These are phyloP conservation scores for Fusarium tjaetaba DNA, from an alignment of 2,329 filamentous ascomycete genomes.

Conservation along the genomic window DNA sequence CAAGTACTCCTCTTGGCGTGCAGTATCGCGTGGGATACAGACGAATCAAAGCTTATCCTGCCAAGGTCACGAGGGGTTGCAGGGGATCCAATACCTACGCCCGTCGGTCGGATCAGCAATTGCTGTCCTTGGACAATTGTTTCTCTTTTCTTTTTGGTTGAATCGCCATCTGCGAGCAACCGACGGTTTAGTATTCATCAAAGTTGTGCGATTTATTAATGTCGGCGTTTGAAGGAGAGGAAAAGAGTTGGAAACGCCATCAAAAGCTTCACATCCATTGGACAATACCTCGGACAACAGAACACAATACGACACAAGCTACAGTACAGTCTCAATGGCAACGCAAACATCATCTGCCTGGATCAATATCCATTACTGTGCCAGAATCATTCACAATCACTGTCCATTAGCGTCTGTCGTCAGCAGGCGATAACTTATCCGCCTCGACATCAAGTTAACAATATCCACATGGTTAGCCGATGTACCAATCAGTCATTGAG, in stretches of 20 bases:
- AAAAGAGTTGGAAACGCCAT: not conserved
- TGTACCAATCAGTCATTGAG: constrained; percentile 9
- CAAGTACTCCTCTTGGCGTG: constrained; percentile 29
- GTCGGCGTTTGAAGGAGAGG: not conserved
- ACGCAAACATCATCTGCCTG: constrained; percentile 14
- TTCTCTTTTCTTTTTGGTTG: not conserved
- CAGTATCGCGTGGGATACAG: constrained; percentile 23
- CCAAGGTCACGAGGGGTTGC: constrained; percentile 30
- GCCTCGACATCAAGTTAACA: not conserved
- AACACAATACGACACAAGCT: not conserved
- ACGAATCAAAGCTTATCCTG: constrained; percentile 31
- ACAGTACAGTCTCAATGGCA: not conserved
- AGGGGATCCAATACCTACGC: constrained; percentile 15
- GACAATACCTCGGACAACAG: not conserved
- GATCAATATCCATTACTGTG: constrained; percentile 16
- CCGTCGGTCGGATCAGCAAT: constrained; percentile 31
- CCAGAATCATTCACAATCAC: constrained; percentile 1
- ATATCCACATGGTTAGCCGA: constrained; percentile 27
- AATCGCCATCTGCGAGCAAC: constrained; percentile 10
- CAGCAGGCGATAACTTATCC: constrained; percentile 23
- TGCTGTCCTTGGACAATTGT: not conserved
- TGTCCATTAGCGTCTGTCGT: constrained; percentile 31
- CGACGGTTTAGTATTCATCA: not conserved
- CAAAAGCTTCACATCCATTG: not conserved
- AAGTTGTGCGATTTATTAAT: constrained; percentile 1